Evolutionary conservation across 2,329 filamentous ascomycete species (phyloP).

Genomic region (Sclerotinia borealis): DNA sequence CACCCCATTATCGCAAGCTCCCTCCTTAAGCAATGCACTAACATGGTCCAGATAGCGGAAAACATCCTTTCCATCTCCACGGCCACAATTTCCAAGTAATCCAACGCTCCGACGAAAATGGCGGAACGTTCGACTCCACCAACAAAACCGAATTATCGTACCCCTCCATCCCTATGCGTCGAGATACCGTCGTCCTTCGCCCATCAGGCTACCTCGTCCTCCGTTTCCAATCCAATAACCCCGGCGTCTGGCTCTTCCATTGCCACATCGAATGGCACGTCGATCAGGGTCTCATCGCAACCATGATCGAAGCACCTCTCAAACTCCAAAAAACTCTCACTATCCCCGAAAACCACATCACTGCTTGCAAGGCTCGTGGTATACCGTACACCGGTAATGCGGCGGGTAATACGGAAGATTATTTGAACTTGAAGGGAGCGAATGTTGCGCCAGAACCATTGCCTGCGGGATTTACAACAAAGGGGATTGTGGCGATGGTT

Average conservation of each 20-base stretch:
- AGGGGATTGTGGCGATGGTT: slow-evolving; percentile 30
- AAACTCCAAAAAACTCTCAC: slow-evolving; percentile 35
- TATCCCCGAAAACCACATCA: slow-evolving; percentile 54
- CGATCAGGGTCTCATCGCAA: slow-evolving; percentile 57
- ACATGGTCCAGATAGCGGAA: slow-evolving; percentile 47
- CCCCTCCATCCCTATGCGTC: slow-evolving; percentile 52
- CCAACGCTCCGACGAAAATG: slow-evolving; percentile 52
- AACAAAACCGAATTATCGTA: slow-evolving; percentile 42
- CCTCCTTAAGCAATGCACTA: neutral
- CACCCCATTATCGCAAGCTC: neutral
- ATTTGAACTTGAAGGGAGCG: slow-evolving; percentile 55
- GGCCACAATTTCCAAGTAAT: slow-evolving; percentile 68
- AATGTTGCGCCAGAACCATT: slow-evolving; percentile 23
- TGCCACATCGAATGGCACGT: slow-evolving; percentile 80
- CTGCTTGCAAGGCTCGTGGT: slow-evolving; percentile 48
- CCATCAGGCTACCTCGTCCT: slow-evolving; percentile 64
- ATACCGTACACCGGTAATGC: slow-evolving; percentile 62
- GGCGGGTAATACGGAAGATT: slow-evolving; percentile 60
- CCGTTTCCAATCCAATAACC: slow-evolving; percentile 61
- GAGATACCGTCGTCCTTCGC: slow-evolving; percentile 61
- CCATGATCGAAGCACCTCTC: slow-evolving; percentile 40
- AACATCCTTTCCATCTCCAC: slow-evolving; percentile 72
- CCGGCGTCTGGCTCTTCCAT: slow-evolving; percentile 68
- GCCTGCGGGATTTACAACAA: slow-evolving; percentile 28
- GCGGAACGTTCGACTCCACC: slow-evolving; percentile 46